Percentiles rank a stretch among this genome's conserved stretches.
phyloP scores from a whole-genome alignment of 2,329 filamentous ascomycete genomes.

The Aspergillus novofumigatus region DNA sequence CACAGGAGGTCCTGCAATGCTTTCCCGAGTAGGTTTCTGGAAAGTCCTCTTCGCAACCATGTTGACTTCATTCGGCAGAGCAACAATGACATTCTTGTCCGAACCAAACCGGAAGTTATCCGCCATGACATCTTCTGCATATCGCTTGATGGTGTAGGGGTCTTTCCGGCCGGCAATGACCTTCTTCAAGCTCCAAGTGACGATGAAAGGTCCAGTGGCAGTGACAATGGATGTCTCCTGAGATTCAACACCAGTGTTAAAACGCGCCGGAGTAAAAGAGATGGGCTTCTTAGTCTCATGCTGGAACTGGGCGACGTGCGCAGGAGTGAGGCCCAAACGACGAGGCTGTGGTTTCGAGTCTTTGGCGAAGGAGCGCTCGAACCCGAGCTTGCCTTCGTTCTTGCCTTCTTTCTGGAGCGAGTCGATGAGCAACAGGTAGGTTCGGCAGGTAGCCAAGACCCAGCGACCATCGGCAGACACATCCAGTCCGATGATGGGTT shows the following conservation, averaged over 20 bases:
- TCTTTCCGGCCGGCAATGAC: slow-evolving; percentile 75
- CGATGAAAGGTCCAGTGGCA: slow-evolving; percentile 91
- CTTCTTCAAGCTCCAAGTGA: slow-evolving; percentile 95
- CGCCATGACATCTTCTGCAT: slow-evolving; percentile 90
- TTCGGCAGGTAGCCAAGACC: slow-evolving; percentile 90
- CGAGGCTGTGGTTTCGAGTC: slow-evolving; percentile 91
- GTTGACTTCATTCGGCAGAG: slow-evolving; percentile 93
- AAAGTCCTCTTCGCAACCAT: slow-evolving; percentile 88
- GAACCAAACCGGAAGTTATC: slow-evolving; percentile 98
- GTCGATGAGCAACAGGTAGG: slow-evolving; percentile 91
- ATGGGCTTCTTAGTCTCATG: slow-evolving; percentile 88
- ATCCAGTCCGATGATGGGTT: slow-evolving; percentile 90
- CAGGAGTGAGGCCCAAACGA: slow-evolving; percentile 80
- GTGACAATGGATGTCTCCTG: slow-evolving; percentile 94
- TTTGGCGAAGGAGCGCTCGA: slow-evolving; percentile 88
- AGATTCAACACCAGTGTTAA: slow-evolving; percentile 80
- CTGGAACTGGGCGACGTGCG: slow-evolving; percentile 94
- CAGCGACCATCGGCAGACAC: slow-evolving; percentile 93
- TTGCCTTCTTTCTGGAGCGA: slow-evolving; percentile 87
- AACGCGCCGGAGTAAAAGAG: slow-evolving; percentile 84
- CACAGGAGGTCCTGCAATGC: slow-evolving; percentile 64
- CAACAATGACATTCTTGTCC: slow-evolving; percentile 97
- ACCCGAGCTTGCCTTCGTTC: slow-evolving; percentile 96
- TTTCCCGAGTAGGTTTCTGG: slow-evolving; percentile 85
- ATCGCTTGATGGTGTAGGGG: slow-evolving; percentile 94